A percentile compares a stretch with the other conserved stretches of the same genome.
phyloP scores from a whole-genome alignment of 768 basidiomycete species.

The Lyophyllum semitale region DNA sequence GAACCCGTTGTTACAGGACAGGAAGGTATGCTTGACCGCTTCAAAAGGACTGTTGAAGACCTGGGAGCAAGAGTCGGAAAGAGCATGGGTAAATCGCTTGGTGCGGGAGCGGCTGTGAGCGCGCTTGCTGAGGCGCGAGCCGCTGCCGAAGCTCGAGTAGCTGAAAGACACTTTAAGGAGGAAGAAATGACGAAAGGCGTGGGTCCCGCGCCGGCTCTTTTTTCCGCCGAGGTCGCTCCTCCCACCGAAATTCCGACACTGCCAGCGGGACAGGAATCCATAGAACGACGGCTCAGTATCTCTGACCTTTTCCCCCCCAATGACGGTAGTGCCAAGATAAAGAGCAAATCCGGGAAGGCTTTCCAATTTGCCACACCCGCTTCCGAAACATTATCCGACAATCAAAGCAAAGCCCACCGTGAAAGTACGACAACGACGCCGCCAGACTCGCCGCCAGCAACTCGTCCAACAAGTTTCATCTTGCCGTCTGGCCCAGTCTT shows the following conservation, averaged over 20 bases:
- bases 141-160: slow-evolving; percentile 69
- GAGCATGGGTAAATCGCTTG: slow-evolving; percentile 63
- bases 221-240: slow-evolving; percentile 9
- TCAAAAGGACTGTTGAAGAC: slow-evolving; percentile 74
- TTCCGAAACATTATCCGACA: slow-evolving; percentile 3
- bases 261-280: background rate
- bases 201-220: slow-evolving; percentile 9
- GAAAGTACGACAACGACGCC: slow-evolving; percentile 58
- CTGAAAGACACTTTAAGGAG: slow-evolving; percentile 59
- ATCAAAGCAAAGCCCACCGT: slow-evolving; percentile 11
- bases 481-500: slow-evolving; percentile 53
- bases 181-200: slow-evolving; percentile 32
- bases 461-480: slow-evolving; percentile 33
- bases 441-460: slow-evolving; percentile 52
- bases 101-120: slow-evolving; percentile 51
- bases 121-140: slow-evolving; percentile 71
- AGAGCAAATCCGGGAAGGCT: slow-evolving; percentile 30
- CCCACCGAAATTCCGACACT: background rate
- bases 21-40: slow-evolving; percentile 59
- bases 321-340: slow-evolving; percentile 34
- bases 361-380: slow-evolving; percentile 24
- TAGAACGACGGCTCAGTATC: slow-evolving; percentile 49
- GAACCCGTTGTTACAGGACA: slow-evolving; percentile 18
- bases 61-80: slow-evolving; percentile 61
- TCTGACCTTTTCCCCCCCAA: slow-evolving; percentile 56